Evolutionary conservation across 1,284 basidiomycete genomes (phyloP).

Genomic region (Ustilago crameri): DNA sequence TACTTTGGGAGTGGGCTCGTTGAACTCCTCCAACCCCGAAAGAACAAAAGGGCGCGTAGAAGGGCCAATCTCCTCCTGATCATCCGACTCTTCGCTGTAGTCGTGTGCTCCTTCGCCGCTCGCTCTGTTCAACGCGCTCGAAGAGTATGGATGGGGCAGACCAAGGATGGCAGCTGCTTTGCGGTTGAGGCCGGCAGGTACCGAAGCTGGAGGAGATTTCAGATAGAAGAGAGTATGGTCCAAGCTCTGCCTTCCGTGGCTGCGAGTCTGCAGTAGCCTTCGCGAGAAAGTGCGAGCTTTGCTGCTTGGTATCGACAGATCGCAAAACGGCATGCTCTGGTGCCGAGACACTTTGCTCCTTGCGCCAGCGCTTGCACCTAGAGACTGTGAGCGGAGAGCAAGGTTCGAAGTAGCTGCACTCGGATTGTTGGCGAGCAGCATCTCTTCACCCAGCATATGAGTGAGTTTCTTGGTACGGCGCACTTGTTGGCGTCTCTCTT

Average conservation of each 20-base stretch:
- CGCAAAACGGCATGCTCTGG: conserved; percentile 24
- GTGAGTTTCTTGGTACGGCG: conserved; percentile 53
- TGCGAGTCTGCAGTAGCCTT: conserved; percentile 22
- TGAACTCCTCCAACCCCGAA: conserved; percentile 30
- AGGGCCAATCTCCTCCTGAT: not conserved
- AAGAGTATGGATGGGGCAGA: conserved; percentile 39
- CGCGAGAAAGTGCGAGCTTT: conserved; percentile 26
- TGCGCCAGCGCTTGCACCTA: not conserved
- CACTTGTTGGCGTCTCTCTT: conserved; percentile 48
- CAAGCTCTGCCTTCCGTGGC: conserved; percentile 19
- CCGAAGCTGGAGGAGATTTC: not conserved
- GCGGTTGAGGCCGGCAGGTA: conserved; percentile 19
- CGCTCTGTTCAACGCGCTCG: not conserved
- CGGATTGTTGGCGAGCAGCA: conserved; percentile 28
- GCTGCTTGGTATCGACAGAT: conserved; percentile 1
- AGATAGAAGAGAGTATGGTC: conserved; percentile 20
- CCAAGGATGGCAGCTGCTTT: conserved; percentile 44
- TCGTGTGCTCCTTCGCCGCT: conserved; percentile 15
- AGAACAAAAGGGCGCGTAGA: conserved; percentile 15
- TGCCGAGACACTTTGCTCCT: conserved; percentile 11
- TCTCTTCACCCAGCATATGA: conserved; percentile 53
- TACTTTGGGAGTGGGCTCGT: conserved; percentile 33
- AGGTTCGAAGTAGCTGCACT: not conserved
- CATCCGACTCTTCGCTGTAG: conserved; percentile 17
- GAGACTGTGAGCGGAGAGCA: conserved; percentile 4